phyloP scores from a whole-genome alignment of 1,284 basidiomycete species.

The Fomitopsis palustris region DNA sequence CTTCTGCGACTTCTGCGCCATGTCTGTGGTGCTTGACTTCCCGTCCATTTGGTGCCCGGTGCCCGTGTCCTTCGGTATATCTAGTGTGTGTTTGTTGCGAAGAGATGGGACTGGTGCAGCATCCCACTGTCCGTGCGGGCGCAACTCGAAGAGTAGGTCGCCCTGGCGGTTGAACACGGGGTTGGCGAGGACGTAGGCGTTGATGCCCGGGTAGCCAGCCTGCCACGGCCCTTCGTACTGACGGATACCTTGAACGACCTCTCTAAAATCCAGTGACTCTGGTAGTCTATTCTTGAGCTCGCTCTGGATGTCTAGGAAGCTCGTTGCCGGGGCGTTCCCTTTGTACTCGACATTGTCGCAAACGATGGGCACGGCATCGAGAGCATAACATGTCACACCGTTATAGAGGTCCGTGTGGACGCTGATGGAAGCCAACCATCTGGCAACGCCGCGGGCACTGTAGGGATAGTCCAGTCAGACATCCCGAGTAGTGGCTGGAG shows the following conservation, averaged over 20 bases:
- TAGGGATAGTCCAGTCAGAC: background rate
- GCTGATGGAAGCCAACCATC: constrained; percentile 18
- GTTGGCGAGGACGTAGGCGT: constrained; percentile 8
- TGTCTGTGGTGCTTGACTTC: background rate
- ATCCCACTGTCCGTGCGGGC: background rate
- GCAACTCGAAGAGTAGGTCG: constrained; percentile 13
- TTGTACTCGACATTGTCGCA: constrained; percentile 11
- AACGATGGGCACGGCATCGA: constrained; percentile 13
- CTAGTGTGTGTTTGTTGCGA: background rate
- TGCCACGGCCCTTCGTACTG: constrained; percentile 12
- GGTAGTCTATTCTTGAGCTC: constrained; percentile 5
- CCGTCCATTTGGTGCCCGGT: background rate
- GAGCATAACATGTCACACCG: constrained; percentile 16
- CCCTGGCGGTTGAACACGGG: constrained; percentile 12
- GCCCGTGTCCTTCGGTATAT: background rate
- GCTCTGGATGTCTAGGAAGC: background rate
- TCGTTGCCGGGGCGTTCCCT: constrained; percentile 3
- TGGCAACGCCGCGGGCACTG: constrained; percentile 18
- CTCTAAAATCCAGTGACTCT: constrained; percentile 3
- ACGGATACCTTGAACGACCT: constrained; percentile 7
- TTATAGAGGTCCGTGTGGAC: constrained; percentile 11
- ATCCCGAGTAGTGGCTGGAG: background rate
- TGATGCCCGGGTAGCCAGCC: constrained; percentile 4
- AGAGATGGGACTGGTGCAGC: background rate
- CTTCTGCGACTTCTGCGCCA: background rate